phyloP scores from a whole-genome alignment of 1,284 basidiomycete species.

The Tilletiaria anomala region DNA sequence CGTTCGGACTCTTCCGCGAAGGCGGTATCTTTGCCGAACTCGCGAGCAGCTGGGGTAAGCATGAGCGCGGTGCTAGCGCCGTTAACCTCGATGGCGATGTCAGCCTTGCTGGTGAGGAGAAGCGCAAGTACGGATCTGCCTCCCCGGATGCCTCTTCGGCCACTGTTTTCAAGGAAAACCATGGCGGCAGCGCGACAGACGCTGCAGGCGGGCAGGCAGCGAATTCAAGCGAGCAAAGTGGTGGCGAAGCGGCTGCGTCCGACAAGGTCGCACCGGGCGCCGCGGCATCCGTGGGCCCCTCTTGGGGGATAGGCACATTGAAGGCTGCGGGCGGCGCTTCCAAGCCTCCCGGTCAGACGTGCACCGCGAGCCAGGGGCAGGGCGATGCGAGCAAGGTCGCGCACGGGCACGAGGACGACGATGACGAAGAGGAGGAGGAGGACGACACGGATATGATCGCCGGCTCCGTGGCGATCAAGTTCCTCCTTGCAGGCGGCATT shows the following conservation, averaged over 20 bases:
- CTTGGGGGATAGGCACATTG: background rate
- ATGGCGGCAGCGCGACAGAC: too few species aligned
- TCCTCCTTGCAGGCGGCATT: constrained; percentile 80
- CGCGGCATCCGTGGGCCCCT: too few species aligned
- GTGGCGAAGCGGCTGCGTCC: background rate
- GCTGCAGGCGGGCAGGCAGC: too few species aligned
- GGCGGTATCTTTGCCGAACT: constrained; percentile 38
- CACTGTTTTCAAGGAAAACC: too few species aligned
- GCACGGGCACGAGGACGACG: constrained; percentile 40
- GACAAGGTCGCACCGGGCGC: background rate
- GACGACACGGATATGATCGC: constrained; percentile 51
- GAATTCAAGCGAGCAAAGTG: too few species aligned
- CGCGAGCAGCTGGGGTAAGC: constrained; percentile 23
- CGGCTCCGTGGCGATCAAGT: constrained; percentile 64
- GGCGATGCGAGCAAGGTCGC: background rate
- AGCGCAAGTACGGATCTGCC: constrained; percentile 9
- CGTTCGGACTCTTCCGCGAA: constrained; percentile 34
- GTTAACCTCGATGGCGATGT: constrained; percentile 37
- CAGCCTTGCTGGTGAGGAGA: constrained; percentile 28
- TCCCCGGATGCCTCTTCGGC: too few species aligned
- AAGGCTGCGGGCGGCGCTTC: background rate
- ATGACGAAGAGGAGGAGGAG: constrained; percentile 50
- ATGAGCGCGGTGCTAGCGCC: constrained; percentile 25
- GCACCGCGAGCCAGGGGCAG: background rate
- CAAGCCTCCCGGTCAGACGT: constrained; percentile 1